Evolutionary conservation across 164 flowering plant genomes (phyloP).

Genomic region (Macadamia tetraphylla): DNA sequence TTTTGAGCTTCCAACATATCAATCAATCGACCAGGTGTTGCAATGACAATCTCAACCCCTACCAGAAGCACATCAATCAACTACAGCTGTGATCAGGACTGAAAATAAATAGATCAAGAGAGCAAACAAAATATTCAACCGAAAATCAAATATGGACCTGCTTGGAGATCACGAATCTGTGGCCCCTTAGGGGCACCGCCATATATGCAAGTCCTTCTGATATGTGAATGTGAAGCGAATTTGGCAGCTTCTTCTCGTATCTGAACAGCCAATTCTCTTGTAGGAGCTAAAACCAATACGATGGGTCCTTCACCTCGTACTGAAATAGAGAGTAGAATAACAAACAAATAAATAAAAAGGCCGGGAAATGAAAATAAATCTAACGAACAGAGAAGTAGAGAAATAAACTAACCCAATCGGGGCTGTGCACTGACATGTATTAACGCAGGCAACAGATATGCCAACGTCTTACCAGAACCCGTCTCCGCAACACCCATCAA

Average conservation of each 20-base stretch:
- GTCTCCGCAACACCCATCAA: conserved; percentile 97
- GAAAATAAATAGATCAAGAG: background rate
- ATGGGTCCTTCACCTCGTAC: conserved; percentile 73
- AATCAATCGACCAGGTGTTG: background rate
- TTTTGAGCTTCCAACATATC: background rate
- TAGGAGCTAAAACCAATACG: conserved; percentile 66
- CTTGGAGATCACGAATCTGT: conserved; percentile 70
- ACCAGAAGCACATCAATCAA: background rate
- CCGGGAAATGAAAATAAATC: background rate
- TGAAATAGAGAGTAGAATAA: conserved; percentile 14
- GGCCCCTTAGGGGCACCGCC: conserved; percentile 91
- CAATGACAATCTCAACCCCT: conserved; percentile 1
- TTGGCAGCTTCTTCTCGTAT: conserved; percentile 65
- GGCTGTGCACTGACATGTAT: conserved; percentile 97
- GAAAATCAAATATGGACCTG: conserved; percentile 31
- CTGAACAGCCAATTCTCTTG: conserved; percentile 79
- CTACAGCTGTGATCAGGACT: background rate
- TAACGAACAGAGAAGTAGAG: background rate
- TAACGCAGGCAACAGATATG: conserved; percentile 85
- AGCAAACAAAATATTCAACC: background rate
- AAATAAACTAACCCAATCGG: conserved; percentile 51
- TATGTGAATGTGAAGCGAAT: conserved; percentile 44
- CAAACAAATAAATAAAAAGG: background rate
- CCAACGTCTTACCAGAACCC: conserved; percentile 96
- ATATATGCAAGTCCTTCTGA: conserved; percentile 64